phyloP scores from a whole-genome alignment of 805 yeast genomes.

The Candida manassasensis region DNA sequence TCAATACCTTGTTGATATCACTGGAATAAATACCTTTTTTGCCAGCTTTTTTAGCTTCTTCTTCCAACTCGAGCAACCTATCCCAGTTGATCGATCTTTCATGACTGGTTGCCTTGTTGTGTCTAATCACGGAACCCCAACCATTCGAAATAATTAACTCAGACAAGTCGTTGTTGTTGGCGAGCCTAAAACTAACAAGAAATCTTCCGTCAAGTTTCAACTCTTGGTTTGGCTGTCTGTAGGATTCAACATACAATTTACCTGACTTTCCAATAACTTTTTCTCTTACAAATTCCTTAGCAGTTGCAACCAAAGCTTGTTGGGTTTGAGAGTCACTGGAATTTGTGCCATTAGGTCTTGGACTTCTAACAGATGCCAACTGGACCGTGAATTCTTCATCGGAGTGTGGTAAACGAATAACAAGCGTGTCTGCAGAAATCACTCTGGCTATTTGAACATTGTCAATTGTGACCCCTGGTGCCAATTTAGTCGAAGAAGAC shows the following conservation, averaged over 20 bases:
- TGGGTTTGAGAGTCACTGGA: constrained; percentile 28
- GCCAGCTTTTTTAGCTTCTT: constrained; percentile 45
- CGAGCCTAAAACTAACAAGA: constrained; percentile 49
- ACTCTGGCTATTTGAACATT: constrained; percentile 56
- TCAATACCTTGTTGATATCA: constrained; percentile 42
- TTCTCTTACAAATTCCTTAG: constrained; percentile 72
- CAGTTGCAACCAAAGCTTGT: constrained; percentile 55
- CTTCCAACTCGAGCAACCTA: constrained; percentile 63
- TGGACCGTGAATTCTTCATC: constrained; percentile 62
- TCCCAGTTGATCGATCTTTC: constrained; percentile 79
- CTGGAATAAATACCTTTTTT: constrained; percentile 61
- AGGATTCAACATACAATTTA: constrained; percentile 56
- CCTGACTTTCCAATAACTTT: constrained; percentile 68
- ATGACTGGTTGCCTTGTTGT: constrained; percentile 62
- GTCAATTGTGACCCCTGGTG: constrained; percentile 46
- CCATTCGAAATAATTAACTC: constrained; percentile 60
- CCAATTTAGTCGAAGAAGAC: constrained; percentile 15
- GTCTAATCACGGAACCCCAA: constrained; percentile 72
- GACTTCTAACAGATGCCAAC: constrained; percentile 71
- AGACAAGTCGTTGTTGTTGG: constrained; percentile 57
- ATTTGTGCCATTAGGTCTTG: constrained; percentile 57
- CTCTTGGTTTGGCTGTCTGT: constrained; percentile 50
- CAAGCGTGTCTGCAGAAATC: constrained; percentile 64
- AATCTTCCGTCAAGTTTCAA: constrained; percentile 63
- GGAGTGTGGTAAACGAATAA: constrained; percentile 43